phyloP scores from a whole-genome alignment of 2,329 filamentous ascomycete species.

The Magnaporthiopsis poae region DNA sequence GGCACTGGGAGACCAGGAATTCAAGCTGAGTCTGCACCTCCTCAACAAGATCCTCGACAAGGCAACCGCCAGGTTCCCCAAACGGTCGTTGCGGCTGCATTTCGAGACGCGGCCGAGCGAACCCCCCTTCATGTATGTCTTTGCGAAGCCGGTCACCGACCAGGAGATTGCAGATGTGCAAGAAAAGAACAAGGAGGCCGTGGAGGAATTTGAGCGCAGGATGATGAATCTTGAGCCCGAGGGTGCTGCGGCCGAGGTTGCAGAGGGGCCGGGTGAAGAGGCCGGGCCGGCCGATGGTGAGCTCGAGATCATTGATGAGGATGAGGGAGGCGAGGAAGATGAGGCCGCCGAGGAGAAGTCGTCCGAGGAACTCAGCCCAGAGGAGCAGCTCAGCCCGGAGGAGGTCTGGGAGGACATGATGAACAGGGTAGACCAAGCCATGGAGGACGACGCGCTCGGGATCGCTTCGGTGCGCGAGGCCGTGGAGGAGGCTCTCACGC shows the following conservation, averaged over 20 bases:
- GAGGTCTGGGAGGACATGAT: constrained; percentile 45
- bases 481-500: constrained; percentile 44
- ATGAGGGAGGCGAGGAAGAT: constrained; percentile 16
- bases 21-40: constrained; percentile 67
- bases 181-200: constrained; percentile 49
- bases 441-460: constrained; percentile 48
- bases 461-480: constrained; percentile 42
- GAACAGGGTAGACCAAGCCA: constrained; percentile 43
- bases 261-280: constrained; percentile 17
- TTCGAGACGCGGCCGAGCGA: constrained; percentile 62
- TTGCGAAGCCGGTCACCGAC: constrained; percentile 72
- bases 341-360: constrained; percentile 15
- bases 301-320: constrained; percentile 2
- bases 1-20: constrained; percentile 69
- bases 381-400: constrained; percentile 10
- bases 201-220: constrained; percentile 58
- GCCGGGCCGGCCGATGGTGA: constrained; percentile 7
- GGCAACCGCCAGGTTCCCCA: constrained; percentile 65
- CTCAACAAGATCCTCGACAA: constrained; percentile 71
- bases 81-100: constrained; percentile 66
- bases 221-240: constrained; percentile 41
- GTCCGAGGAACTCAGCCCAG: constrained; percentile 13
- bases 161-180: constrained; percentile 68
- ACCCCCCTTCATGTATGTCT: constrained; percentile 71
- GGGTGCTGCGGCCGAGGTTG: constrained; percentile 16